Evolutionary conservation across 192 early-diverging fungal genomes (phyloP), one percentile per base, ranked within the genome.

Genomic region (Coemansia umbellata): DNA sequence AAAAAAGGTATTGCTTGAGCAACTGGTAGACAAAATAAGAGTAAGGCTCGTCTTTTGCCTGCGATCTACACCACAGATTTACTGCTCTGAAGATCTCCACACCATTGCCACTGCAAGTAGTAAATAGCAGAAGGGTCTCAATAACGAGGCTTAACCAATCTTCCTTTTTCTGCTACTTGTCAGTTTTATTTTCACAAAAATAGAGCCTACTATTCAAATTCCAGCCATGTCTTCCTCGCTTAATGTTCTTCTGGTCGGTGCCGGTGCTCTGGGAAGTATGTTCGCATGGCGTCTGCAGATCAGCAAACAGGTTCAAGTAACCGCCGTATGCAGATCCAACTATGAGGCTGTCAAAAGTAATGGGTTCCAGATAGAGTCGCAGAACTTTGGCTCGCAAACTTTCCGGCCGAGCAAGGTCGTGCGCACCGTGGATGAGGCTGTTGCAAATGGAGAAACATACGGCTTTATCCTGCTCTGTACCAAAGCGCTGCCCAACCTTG

Each of bases 301-400:
- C 3, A 72, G 73, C 44, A 66, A 66, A n/a, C 17, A 37, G 4
- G 48, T 22, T 0, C 39, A 76, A 31, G 66, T 85, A 13, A 85
- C 82, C 7, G 60, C 81, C 8, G 81, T 89, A 8, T 89, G 87
- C 53, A 78, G 87, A 18, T 87, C 85, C 23, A 89, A 87, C 58
- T 86, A 82, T 47, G 67, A 78, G 4, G 45, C 55, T 3, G 85
- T 85, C 23, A 57, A 63, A 33, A 31, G 36, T 22, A 51, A 79
- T 4, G 87, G 87, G 35, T 78, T 86, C 32, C 50, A 64, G 37
- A 84, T 88, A 41, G 40, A 69, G 5, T 86, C 86, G 0, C 50
- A 52, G 15, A 69, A 65, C 8, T 88, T 69, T 43, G 86, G 84
- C 23, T 52, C 81, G 18, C 70, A 69, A 41, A 50, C 66, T 3